These are phyloP conservation scores for Nigrospora oryzae DNA, from an alignment of 2,329 filamentous ascomycete genomes.

Conservation along the genomic window DNA sequence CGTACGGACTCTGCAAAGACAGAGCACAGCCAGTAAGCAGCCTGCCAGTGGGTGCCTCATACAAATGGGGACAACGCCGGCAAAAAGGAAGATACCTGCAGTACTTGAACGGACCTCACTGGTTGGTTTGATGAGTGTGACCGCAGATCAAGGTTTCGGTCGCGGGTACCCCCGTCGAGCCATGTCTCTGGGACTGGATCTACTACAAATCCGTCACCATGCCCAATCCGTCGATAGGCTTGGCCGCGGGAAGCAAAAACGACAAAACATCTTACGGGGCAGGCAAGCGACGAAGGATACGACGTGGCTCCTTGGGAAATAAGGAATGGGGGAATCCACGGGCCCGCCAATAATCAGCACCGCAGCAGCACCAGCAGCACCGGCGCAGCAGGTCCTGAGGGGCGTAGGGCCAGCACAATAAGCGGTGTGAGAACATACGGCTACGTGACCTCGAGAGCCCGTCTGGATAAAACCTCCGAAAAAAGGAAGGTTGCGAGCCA, in stretches of 20 bases:
- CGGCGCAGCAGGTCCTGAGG: not conserved
- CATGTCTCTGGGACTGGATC: conserved; percentile 3
- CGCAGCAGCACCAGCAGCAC: no score
- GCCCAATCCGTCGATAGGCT: conserved; percentile 1
- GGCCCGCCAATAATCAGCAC: no score
- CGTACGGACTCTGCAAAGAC: no score
- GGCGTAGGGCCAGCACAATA: not conserved
- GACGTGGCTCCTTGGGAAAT: not conserved
- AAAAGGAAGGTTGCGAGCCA: conserved; percentile 18
- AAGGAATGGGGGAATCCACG: not conserved
- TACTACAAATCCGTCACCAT: not conserved
- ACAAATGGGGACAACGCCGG: no score
- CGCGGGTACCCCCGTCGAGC: conserved; percentile 4
- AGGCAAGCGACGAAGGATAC: not conserved
- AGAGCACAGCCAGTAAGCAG: no score
- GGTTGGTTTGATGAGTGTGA: no score
- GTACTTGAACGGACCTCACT: no score
- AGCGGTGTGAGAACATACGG: conserved; percentile 7
- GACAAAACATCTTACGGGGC: not conserved
- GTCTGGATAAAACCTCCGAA: conserved; percentile 11
- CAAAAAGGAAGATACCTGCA: no score
- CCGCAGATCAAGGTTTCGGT: not conserved
- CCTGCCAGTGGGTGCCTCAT: no score
- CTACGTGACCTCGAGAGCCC: conserved; percentile 9
- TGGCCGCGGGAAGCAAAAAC: not conserved